These are phyloP conservation scores for Globisporangium iwayamae DNA, from an alignment of 352 stramenopile genomes.

Conservation along the genomic window DNA sequence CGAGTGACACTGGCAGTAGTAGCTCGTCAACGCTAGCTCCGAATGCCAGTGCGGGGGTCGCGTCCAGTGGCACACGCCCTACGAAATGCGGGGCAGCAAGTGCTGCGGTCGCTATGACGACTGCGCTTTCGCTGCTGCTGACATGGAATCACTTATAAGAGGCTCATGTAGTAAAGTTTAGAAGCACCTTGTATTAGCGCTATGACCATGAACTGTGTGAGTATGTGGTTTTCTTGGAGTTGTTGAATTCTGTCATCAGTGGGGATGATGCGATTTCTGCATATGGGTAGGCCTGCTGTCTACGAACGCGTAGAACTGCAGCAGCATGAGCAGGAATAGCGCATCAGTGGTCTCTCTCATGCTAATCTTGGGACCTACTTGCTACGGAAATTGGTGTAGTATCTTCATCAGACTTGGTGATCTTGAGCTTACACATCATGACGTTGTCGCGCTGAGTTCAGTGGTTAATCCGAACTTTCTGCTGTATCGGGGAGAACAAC, in stretches of 20 bases:
- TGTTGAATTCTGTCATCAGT: not conserved
- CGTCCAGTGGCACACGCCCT: not conserved
- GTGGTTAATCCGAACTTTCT: not conserved
- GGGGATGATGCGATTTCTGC: not conserved
- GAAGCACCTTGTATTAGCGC: not conserved
- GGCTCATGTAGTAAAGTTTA: too few relatives aligned
- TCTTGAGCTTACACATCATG: not conserved
- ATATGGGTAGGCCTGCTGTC: not conserved
- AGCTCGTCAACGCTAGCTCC: not conserved
- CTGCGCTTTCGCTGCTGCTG: not conserved
- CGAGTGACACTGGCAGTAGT: not conserved
- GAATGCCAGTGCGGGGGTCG: not conserved
- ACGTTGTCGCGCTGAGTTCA: not conserved
- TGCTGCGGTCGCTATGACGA: not conserved
- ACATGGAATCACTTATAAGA: conserved; percentile 6
- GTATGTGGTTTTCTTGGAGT: not conserved
- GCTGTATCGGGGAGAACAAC: not conserved
- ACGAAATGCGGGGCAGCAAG: not conserved
- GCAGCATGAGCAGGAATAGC: not conserved
- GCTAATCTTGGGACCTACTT: not conserved
- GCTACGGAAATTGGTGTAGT: not conserved
- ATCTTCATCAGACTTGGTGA: not conserved
- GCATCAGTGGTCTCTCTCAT: not conserved
- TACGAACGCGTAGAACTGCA: not conserved
- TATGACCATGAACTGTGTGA: not conserved